Evolutionary conservation across 1,139 yeast species (phyloP).

Genomic region (Casaregolazyma lundiana): DNA sequence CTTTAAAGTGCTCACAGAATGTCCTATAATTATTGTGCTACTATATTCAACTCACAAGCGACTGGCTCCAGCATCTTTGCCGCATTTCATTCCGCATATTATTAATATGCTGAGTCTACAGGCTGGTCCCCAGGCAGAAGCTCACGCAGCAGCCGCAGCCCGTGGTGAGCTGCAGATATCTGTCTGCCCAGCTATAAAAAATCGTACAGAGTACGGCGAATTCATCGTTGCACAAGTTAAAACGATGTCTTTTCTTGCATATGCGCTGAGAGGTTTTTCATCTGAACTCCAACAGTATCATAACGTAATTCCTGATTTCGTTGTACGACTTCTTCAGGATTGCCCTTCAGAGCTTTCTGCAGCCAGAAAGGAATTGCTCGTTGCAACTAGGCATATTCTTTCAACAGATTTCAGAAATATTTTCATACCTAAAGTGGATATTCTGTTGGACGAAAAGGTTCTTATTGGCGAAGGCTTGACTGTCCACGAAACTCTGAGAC

Average conservation of each 20-base stretch:
- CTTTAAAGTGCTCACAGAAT: conserved; percentile 89
- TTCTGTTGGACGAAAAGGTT: conserved; percentile 79
- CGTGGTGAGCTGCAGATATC: conserved; percentile 51
- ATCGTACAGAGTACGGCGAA: conserved; percentile 79
- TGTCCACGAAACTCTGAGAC: conserved; percentile 76
- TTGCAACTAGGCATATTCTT: conserved; percentile 89
- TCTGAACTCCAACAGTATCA: conserved; percentile 61
- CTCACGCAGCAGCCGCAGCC: conserved; percentile 57
- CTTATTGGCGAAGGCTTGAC: conserved; percentile 92
- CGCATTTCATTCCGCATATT: conserved; percentile 76
- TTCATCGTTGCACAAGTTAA: conserved; percentile 94
- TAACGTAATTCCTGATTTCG: conserved; percentile 74
- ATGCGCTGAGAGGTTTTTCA: conserved; percentile 82
- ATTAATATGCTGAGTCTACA: conserved; percentile 70
- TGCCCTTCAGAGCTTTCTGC: conserved; percentile 95
- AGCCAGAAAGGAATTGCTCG: conserved; percentile 87
- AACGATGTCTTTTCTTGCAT: conserved; percentile 93
- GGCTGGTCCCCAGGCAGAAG: conserved; percentile 68
- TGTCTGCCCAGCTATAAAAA: conserved; percentile 63
- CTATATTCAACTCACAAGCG: conserved; percentile 82
- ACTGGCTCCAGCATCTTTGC: conserved; percentile 65
- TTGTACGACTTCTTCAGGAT: conserved; percentile 81
- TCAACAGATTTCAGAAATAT: conserved; percentile 81
- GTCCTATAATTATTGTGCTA: conserved; percentile 95
- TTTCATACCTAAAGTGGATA: conserved; percentile 80